A percentile compares a stretch with the other conserved stretches of the same genome.
Evolutionary conservation across 1,139 yeast species (phyloP).

Genomic region (Protomyces macrosporus): DNA sequence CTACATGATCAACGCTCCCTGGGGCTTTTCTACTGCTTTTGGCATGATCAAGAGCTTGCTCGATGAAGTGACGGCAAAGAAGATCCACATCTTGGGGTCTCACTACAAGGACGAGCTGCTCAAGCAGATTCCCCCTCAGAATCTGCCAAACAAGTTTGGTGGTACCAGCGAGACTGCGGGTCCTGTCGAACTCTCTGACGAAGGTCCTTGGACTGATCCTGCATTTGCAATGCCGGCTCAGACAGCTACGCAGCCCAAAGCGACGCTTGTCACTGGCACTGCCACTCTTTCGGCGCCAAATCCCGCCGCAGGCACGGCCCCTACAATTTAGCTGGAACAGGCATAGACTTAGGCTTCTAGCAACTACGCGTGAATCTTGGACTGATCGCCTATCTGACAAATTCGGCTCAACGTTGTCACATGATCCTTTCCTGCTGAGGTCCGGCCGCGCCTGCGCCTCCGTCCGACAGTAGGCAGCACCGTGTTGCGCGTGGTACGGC

Average conservation of each 20-base stretch:
- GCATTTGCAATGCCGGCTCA: constrained; percentile 40
- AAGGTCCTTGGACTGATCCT: constrained; percentile 96
- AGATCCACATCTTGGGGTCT: constrained; percentile 80
- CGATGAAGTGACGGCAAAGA: constrained; percentile 97
- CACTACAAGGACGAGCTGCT: constrained; percentile 74
- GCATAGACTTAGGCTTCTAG: not conserved
- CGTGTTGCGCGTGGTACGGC: not conserved
- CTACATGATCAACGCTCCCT: constrained; percentile 92
- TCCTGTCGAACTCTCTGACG: constrained; percentile 76
- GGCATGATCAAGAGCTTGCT: constrained; percentile 83
- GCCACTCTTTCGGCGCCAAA: not conserved
- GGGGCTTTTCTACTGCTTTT: constrained; percentile 93
- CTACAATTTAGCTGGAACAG: not conserved
- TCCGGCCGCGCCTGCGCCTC: no score
- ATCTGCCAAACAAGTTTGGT: constrained; percentile 86
- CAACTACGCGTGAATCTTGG: no score
- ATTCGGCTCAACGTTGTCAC: no score
- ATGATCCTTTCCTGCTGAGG: no score
- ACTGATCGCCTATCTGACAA: no score
- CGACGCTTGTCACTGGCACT: not conserved
- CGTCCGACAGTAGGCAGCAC: not conserved
- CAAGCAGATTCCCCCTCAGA: constrained; percentile 88
- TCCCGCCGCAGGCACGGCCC: not conserved
- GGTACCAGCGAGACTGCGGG: constrained; percentile 72
- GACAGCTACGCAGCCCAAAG: not conserved